Conservation (phyloP, 176 grass and related monocot species). For the Aegilops bicornis region DNA sequence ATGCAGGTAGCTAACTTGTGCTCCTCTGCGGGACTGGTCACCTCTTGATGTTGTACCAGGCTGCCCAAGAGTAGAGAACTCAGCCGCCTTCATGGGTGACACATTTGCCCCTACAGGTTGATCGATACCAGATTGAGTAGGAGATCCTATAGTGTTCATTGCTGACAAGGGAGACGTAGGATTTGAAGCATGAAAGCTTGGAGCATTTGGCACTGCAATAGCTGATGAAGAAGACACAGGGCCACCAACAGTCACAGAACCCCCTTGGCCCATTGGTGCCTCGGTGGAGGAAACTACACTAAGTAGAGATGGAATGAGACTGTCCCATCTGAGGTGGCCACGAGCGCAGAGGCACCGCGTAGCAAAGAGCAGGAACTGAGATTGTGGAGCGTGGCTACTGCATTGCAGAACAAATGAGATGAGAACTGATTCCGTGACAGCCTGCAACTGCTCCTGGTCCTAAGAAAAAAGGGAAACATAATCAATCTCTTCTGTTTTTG, state of each 20-base stretch:
- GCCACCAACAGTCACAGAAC: slow-evolving; percentile 28
- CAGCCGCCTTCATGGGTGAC: slow-evolving; percentile 72
- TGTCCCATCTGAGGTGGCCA: slow-evolving; percentile 89
- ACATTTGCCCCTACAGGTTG: slow-evolving; percentile 66
- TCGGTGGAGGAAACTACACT: slow-evolving; percentile 64
- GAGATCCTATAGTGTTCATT: slow-evolving; percentile 82
- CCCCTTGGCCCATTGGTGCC: slow-evolving; percentile 43
- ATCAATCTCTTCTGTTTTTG: slow-evolving; percentile 9
- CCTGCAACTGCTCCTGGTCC: slow-evolving; percentile 88
- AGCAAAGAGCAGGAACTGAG: slow-evolving; percentile 95
- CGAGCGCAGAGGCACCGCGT: slow-evolving; percentile 67
- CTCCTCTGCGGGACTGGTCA: slow-evolving; percentile 46
- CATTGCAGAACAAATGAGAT: slow-evolving; percentile 83
- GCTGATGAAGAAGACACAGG: slow-evolving; percentile 47
- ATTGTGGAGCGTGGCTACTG: slow-evolving; percentile 77
- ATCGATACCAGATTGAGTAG: slow-evolving; percentile 83
- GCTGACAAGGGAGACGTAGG: slow-evolving; percentile 76
- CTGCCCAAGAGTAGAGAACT: slow-evolving; percentile 57
- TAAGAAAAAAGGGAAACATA: slow-evolving; percentile 38
- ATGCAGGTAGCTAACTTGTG: slow-evolving; percentile 61
- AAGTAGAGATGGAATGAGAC: slow-evolving; percentile 81
- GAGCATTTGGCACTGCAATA: slow-evolving; percentile 42
- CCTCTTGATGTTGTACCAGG: slow-evolving; percentile 36
- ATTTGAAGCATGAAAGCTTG: slow-evolving; percentile 69
- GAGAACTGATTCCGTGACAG: slow-evolving; percentile 81